These are phyloP conservation scores for Cladosporium phlei DNA, from an alignment of 2,329 filamentous ascomycete genomes.

Conservation along the genomic window DNA sequence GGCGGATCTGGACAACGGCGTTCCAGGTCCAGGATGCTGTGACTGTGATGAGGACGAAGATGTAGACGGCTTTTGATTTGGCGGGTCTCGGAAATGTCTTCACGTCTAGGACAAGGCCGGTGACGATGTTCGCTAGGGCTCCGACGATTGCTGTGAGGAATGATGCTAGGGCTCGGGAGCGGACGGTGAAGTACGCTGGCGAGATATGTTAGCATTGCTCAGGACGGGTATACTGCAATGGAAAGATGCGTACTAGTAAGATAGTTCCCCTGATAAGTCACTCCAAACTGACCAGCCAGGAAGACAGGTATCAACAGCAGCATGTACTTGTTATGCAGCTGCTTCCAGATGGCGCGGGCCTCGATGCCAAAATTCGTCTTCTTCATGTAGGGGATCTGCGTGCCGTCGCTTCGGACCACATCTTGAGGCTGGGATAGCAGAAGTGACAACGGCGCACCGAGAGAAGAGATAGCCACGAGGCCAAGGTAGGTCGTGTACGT, in stretches of 20 bases:
- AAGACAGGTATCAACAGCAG: slow-evolving; percentile 39
- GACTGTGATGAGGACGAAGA: slow-evolving; percentile 13
- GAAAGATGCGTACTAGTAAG: slow-evolving; percentile 51
- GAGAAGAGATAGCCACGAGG: slow-evolving; percentile 29
- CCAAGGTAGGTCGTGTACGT: slow-evolving; percentile 18
- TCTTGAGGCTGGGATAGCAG: slow-evolving; percentile 39
- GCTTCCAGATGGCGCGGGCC: slow-evolving; percentile 35
- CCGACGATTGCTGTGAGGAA: slow-evolving; percentile 40
- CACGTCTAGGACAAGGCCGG: slow-evolving; percentile 18
- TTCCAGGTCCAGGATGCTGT: slow-evolving; percentile 19
- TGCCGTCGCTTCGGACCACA: slow-evolving; percentile 39
- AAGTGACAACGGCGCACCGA: slow-evolving; percentile 34
- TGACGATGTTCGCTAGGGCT: slow-evolving; percentile 5
- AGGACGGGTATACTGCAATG: slow-evolving; percentile 41
- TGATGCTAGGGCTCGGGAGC: slow-evolving; percentile 40
- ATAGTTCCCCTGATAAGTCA: slow-evolving; percentile 46
- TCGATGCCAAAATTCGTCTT: slow-evolving; percentile 35
- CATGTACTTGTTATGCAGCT: slow-evolving; percentile 29
- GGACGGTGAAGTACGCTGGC: slow-evolving; percentile 41
- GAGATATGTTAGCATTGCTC: slow-evolving; percentile 22
- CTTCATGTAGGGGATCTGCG: slow-evolving; percentile 32
- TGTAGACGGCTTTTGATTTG: slow-evolving; percentile 17
- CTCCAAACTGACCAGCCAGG: slow-evolving; percentile 38
- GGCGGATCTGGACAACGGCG: slow-evolving; percentile 13
- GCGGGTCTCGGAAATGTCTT: slow-evolving; percentile 8